These are phyloP conservation scores for Neonectria ditissima DNA, from an alignment of 2,329 filamentous ascomycete species.

Conservation along the genomic window DNA sequence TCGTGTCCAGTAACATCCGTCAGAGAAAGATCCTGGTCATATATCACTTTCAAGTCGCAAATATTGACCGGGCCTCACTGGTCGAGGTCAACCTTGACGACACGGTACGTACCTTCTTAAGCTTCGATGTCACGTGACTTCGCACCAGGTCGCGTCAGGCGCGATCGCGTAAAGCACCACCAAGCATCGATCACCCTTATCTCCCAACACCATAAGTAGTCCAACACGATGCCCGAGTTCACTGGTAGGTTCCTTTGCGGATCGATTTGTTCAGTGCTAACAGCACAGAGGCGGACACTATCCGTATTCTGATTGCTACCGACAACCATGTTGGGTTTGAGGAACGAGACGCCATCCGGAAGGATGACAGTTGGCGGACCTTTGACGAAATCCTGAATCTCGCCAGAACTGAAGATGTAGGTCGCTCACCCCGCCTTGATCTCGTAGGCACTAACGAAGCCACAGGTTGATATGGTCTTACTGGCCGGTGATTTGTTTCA, in stretches of 20 bases:
- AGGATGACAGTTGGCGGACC: constrained; percentile 95
- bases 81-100: neutral
- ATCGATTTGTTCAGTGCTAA: constrained; percentile 16
- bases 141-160: constrained; percentile 22
- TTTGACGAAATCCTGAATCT: constrained; percentile 96
- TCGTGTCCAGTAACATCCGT: neutral
- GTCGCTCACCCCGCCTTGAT: constrained; percentile 21
- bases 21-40: neutral
- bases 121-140: constrained; percentile 15
- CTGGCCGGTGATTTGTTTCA: constrained; percentile 96
- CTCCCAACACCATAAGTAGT: neutral
- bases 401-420: constrained; percentile 83
- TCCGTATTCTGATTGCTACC: constrained; percentile 92
- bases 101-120: neutral
- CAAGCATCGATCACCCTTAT: constrained; percentile 4
- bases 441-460: constrained; percentile 1
- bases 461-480: constrained; percentile 91
- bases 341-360: constrained; percentile 92
- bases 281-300: constrained; percentile 77
- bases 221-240: constrained; percentile 46
- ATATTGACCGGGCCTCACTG: neutral
- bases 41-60: neutral
- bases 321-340: constrained; percentile 99
- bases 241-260: constrained; percentile 37
- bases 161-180: constrained; percentile 22